Percentiles rank a stretch among this genome's conserved stretches.
Conservation (phyloP, 2,329 filamentous ascomycete genomes). For the Colletotrichum costaricense region DNA sequence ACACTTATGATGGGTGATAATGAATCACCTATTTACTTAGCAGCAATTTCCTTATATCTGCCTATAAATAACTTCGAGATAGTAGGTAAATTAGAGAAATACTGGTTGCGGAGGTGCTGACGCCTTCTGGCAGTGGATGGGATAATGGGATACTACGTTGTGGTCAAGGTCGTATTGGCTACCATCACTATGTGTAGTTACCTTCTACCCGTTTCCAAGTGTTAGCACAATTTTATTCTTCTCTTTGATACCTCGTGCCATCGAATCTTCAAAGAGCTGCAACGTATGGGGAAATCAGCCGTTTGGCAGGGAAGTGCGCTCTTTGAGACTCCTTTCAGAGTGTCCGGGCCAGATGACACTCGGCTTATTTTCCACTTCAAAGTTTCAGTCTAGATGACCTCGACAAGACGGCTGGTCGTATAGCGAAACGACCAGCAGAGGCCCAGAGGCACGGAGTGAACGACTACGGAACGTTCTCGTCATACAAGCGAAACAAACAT, state of each 20-base stretch:
- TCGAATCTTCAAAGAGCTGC: slow-evolving; percentile 39
- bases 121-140: neutral
- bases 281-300: slow-evolving; percentile 43
- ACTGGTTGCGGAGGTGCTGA: no score
- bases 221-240: slow-evolving; percentile 42
- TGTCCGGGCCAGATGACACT: slow-evolving; percentile 42
- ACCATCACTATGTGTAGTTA: slow-evolving; percentile 43
- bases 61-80: no score
- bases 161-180: neutral
- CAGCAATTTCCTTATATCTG: no score
- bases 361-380: neutral
- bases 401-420: no score
- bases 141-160: no score
- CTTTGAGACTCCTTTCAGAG: slow-evolving; percentile 40
- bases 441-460: no score
- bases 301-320: slow-evolving; percentile 40
- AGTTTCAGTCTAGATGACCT: no score
- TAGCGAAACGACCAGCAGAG: no score
- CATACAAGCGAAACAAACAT: no score
- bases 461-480: no score
- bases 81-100: neutral
- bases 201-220: slow-evolving; percentile 40
- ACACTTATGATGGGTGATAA: no score
- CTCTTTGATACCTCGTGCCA: slow-evolving; percentile 40
- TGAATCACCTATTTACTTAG: no score